Percentiles rank a stretch among this genome's conserved stretches.
These are phyloP conservation scores for Hypholoma fasciculare DNA, from an alignment of 768 basidiomycete species.

Conservation along the genomic window DNA sequence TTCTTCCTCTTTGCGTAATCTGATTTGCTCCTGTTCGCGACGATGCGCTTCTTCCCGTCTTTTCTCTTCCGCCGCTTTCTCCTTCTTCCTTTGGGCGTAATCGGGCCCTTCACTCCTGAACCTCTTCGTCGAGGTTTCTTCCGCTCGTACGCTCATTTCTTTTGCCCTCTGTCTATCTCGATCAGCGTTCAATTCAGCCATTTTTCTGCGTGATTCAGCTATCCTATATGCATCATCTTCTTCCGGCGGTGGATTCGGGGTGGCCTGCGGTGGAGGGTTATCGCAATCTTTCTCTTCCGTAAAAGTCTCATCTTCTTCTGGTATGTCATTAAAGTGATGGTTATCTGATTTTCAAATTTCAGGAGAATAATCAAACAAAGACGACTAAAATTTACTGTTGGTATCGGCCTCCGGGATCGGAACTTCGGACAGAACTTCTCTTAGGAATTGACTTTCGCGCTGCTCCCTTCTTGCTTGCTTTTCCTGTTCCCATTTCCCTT, in stretches of 20 bases:
- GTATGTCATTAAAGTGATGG: constrained; percentile 9
- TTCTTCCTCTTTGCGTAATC: constrained; percentile 19
- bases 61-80: constrained; percentile 30
- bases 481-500: constrained; percentile 37
- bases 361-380: too few species aligned
- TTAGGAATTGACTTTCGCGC: constrained; percentile 38
- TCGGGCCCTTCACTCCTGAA: constrained; percentile 33
- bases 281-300: neutral
- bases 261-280: neutral
- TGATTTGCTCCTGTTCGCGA: constrained; percentile 31
- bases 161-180: constrained; percentile 17
- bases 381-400: constrained; percentile 11
- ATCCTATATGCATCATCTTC: constrained; percentile 22
- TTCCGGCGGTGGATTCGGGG: constrained; percentile 12
- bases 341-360: neutral
- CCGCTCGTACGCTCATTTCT: constrained; percentile 15
- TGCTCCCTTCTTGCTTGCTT: constrained; percentile 36
- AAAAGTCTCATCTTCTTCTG: constrained; percentile 27
- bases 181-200: constrained; percentile 23
- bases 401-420: constrained; percentile 21
- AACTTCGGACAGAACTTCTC: constrained; percentile 39
- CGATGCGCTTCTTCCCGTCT: constrained; percentile 26
- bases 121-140: constrained; percentile 49
- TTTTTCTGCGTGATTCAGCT: constrained; percentile 19
- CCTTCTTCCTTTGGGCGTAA: constrained; percentile 46